phyloP scores from a whole-genome alignment of 1,284 basidiomycete genomes.

The Tilletia horrida region DNA sequence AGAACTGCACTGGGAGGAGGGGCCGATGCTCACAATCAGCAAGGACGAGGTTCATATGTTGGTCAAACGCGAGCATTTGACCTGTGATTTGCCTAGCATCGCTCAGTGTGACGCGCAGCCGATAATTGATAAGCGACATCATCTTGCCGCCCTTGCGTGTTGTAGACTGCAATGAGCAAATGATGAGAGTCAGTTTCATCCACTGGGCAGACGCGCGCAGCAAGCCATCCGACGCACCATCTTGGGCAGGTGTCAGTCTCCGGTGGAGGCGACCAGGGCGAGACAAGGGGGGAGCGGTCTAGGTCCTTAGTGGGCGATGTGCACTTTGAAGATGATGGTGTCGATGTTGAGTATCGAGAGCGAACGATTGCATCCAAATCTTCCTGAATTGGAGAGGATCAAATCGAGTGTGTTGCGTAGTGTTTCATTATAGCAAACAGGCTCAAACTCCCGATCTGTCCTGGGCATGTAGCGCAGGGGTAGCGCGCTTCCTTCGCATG shows the following conservation, averaged over 20 bases:
- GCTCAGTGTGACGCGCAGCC: constrained; percentile 95
- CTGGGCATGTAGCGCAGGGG: constrained; percentile 12
- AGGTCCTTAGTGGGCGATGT: not conserved
- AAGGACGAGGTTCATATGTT: constrained; percentile 98
- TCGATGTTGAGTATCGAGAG: not conserved
- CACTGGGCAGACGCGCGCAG: not conserved
- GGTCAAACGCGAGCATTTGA: constrained; percentile 98
- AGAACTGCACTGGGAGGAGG: too few species aligned
- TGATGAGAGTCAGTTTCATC: not conserved
- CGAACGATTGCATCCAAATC: not conserved
- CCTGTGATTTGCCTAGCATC: constrained; percentile 92
- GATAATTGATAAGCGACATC: constrained; percentile 95
- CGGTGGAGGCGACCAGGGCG: not conserved
- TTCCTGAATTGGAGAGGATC: not conserved
- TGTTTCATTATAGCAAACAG: too few species aligned
- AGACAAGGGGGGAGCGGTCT: not conserved
- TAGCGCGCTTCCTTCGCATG: constrained; percentile 17
- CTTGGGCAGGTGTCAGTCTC: not conserved
- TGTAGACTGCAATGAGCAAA: constrained; percentile 22
- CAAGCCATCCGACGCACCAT: not conserved
- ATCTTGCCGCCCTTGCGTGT: constrained; percentile 65
- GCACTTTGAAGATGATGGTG: not conserved
- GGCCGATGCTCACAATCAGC: constrained; percentile 97
- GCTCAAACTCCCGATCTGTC: too few species aligned
- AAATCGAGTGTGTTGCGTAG: not conserved